Evolutionary conservation across 257 asterid species (phyloP).

Genomic region (Solanum commersonii): DNA sequence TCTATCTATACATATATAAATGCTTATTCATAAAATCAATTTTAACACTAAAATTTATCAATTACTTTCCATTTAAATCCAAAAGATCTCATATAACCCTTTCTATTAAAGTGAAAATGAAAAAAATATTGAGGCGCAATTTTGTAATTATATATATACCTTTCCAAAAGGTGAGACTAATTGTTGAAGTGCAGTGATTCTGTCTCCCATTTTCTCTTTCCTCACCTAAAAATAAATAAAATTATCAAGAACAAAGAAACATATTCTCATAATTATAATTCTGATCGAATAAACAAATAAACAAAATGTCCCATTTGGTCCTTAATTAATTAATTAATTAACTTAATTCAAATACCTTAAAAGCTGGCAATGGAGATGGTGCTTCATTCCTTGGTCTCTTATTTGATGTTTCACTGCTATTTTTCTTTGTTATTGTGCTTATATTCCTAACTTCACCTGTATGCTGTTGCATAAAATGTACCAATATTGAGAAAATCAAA

Average conservation of each 20-base stretch:
- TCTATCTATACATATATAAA: neutral
- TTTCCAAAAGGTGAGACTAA: slow-evolving; percentile 91
- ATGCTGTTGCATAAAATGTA: slow-evolving; percentile 11
- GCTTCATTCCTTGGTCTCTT: slow-evolving; percentile 58
- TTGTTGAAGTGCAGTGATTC: slow-evolving; percentile 89
- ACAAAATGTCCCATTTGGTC: neutral
- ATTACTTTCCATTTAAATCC: neutral
- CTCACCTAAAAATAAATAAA: slow-evolving; percentile 45
- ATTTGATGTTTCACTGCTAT: slow-evolving; percentile 30
- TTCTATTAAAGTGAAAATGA: slow-evolving; percentile 14
- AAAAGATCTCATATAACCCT: neutral
- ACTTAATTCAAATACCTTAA: slow-evolving; percentile 38
- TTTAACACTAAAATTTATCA: neutral
- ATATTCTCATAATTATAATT: slow-evolving; percentile 5
- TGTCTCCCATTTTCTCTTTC: slow-evolving; percentile 93
- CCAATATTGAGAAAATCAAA: neutral
- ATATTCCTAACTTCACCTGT: slow-evolving; percentile 22
- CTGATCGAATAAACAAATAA: neutral
- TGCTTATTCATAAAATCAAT: neutral
- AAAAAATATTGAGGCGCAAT: slow-evolving; percentile 6
- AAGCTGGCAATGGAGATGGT: slow-evolving; percentile 60
- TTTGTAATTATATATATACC: slow-evolving; percentile 22
- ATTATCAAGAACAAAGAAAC: slow-evolving; percentile 13
- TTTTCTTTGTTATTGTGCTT: slow-evolving; percentile 29
- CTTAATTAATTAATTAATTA: neutral